Conservation (phyloP, 1,284 basidiomycete species). For the Chalciporus piperatoides region DNA sequence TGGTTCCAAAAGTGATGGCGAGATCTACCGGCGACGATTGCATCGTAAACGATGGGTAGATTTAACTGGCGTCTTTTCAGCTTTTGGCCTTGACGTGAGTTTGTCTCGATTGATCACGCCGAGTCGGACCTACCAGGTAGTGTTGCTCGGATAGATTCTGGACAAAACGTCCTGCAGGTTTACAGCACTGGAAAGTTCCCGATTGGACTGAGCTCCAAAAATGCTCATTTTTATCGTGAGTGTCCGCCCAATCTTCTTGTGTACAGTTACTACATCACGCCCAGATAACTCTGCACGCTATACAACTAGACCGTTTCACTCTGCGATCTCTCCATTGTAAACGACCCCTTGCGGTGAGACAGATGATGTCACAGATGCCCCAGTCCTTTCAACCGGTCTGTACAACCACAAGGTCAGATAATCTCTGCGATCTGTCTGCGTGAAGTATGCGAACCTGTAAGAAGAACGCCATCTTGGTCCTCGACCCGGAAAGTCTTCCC, state of each 20-base stretch:
- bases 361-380: background rate
- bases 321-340: no score
- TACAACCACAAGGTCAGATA: background rate
- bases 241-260: background rate
- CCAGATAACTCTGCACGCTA: background rate
- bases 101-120: background rate
- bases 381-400: background rate
- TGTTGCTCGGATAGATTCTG: no score
- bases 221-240: no score
- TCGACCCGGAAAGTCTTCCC: slow-evolving; percentile 20
- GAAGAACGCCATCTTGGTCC: slow-evolving; percentile 21
- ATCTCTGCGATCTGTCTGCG: background rate
- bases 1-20: slow-evolving; percentile 22
- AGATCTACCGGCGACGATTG: slow-evolving; percentile 16
- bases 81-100: background rate
- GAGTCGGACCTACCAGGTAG: background rate
- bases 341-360: background rate
- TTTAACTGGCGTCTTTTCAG: background rate
- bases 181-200: no score
- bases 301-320: background rate
- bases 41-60: slow-evolving; percentile 2
- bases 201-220: no score
- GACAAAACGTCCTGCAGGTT: no score
- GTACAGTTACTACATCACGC: background rate
- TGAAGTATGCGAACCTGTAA: slow-evolving; percentile 20